Conservation (phyloP, 1,139 yeast species). For the Candida sanyaensis region DNA sequence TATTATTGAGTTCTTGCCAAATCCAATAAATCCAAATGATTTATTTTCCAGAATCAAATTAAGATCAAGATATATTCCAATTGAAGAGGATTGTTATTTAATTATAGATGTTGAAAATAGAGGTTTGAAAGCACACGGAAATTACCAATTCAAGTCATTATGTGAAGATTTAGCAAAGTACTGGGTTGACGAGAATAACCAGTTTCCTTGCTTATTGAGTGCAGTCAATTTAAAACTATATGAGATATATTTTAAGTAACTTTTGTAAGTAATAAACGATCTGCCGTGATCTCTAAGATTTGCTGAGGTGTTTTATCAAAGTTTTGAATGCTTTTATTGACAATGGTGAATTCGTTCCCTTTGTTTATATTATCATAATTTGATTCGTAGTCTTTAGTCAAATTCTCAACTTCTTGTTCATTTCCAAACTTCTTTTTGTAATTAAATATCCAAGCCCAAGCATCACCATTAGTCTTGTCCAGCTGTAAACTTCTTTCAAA, state of each 20-base stretch:
- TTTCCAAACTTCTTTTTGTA: conserved; percentile 29
- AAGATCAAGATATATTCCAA: conserved; percentile 52
- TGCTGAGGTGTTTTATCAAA: conserved; percentile 37
- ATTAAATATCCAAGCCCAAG: conserved; percentile 70
- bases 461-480: conserved; percentile 68
- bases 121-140: conserved; percentile 43
- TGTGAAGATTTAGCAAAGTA: conserved; percentile 60
- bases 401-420: conserved; percentile 18
- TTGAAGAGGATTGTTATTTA: conserved; percentile 31
- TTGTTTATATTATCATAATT: conserved; percentile 50
- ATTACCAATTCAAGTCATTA: conserved; percentile 44
- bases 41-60: conserved; percentile 58
- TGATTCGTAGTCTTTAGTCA: conserved; percentile 27
- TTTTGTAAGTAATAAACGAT: conserved; percentile 4
- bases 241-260: conserved; percentile 30
- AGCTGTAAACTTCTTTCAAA: conserved; percentile 62
- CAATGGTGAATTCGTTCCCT: conserved; percentile 59
- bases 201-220: conserved; percentile 78
- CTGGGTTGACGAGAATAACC: conserved; percentile 71
- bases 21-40: conserved; percentile 55
- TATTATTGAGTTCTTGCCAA: conserved; percentile 67
- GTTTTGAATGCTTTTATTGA: conserved; percentile 46
- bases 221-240: conserved; percentile 71
- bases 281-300: conserved; percentile 31
- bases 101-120: conserved; percentile 39